Evolutionary conservation across 768 basidiomycete species (phyloP).

Genomic region (Termitomyces sp.): DNA sequence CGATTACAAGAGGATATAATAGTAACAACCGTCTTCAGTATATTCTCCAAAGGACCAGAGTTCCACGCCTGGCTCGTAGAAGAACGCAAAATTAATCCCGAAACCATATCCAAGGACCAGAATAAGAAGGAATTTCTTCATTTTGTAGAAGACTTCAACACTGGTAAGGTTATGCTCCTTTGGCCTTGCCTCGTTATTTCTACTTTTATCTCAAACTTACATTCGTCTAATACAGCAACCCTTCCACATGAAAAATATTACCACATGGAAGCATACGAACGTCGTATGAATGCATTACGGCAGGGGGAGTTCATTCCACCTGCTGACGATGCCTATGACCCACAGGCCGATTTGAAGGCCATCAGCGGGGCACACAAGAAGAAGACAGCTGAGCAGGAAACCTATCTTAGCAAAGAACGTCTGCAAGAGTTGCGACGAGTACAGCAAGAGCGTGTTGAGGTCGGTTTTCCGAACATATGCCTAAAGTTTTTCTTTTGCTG

Average conservation of each 20-base stretch:
- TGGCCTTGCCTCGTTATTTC: background rate
- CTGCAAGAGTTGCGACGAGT: slow-evolving; percentile 77
- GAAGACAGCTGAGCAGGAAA: slow-evolving; percentile 61
- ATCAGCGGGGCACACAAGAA: slow-evolving; percentile 72
- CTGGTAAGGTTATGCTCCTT: slow-evolving; percentile 45
- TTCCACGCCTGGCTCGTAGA: slow-evolving; percentile 93
- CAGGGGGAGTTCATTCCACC: slow-evolving; percentile 82
- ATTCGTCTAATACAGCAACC: slow-evolving; percentile 54
- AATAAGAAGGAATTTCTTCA: slow-evolving; percentile 80
- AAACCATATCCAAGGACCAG: slow-evolving; percentile 82
- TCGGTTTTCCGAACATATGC: slow-evolving; percentile 27
- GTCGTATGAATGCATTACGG: slow-evolving; percentile 79
- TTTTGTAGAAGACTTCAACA: slow-evolving; percentile 84
- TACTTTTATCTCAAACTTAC: background rate
- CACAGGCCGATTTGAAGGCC: slow-evolving; percentile 80
- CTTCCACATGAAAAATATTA: slow-evolving; percentile 96
- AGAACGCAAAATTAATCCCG: slow-evolving; percentile 88
- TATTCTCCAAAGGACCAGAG: slow-evolving; percentile 80
- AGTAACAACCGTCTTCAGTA: slow-evolving; percentile 40
- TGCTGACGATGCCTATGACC: slow-evolving; percentile 71
- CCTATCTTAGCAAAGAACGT: slow-evolving; percentile 76
- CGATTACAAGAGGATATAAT: background rate
- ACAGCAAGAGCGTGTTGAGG: slow-evolving; percentile 83
- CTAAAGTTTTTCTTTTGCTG: background rate
- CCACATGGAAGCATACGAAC: slow-evolving; percentile 82